phyloP scores from a whole-genome alignment of 1,139 yeast species.

The Suhomyces bokatorum region DNA sequence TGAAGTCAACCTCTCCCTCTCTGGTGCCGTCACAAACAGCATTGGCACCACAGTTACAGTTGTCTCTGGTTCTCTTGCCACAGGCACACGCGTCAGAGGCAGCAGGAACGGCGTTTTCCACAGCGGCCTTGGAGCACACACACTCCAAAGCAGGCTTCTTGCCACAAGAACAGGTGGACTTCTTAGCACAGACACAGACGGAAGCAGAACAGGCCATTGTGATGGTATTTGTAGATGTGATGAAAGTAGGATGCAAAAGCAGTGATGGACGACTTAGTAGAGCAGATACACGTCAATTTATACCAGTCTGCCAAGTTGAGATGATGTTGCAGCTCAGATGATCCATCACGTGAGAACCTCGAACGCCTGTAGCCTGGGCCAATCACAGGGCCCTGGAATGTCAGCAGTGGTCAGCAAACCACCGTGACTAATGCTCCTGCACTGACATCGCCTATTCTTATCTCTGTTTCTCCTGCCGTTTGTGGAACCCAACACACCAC shows the following conservation, averaged over 20 bases:
- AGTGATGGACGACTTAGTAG: not conserved
- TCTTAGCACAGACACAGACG: constrained; percentile 49
- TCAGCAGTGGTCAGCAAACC: constrained; percentile 7
- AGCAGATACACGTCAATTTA: constrained; percentile 5
- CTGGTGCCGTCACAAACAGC: constrained; percentile 42
- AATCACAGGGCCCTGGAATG: constrained; percentile 10
- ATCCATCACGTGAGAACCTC: constrained; percentile 5
- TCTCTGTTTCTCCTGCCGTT: not conserved
- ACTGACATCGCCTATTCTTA: not conserved
- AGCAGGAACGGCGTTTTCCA: constrained; percentile 42
- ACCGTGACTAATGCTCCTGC: constrained; percentile 1
- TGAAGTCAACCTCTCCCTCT: constrained; percentile 51
- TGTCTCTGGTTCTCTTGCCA: constrained; percentile 44
- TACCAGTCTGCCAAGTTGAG: not conserved
- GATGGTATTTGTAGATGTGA: not conserved
- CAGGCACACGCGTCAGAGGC: constrained; percentile 44
- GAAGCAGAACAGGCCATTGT: constrained; percentile 47
- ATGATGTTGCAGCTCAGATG: constrained; percentile 7
- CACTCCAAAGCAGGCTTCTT: constrained; percentile 49
- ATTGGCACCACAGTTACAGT: constrained; percentile 46
- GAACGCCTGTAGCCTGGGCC: constrained; percentile 2
- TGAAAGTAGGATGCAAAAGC: not conserved
- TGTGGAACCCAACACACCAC: not conserved
- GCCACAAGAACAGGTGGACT: constrained; percentile 54
- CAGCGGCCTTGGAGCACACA: constrained; percentile 43